A percentile compares a stretch with the other conserved stretches of the same genome.
phyloP scores from a whole-genome alignment of 2,329 filamentous ascomycete species.

The Xylaria sp. region DNA sequence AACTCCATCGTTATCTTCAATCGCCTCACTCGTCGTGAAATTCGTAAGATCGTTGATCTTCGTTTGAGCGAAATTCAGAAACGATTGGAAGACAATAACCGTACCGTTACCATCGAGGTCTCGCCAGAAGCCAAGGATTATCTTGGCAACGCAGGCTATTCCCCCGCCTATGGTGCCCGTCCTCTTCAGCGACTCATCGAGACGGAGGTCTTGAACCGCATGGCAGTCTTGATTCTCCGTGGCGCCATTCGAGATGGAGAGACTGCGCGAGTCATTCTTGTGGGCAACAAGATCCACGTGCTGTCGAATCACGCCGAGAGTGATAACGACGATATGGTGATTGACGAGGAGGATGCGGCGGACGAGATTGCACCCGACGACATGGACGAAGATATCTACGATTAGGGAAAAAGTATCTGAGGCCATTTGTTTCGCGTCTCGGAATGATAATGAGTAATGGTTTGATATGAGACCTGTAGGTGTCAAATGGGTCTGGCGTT shows the following conservation, averaged over 20 bases:
- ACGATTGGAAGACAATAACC: slow-evolving; percentile 75
- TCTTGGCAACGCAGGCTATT: slow-evolving; percentile 85
- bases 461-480: slow-evolving; percentile 1
- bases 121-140: slow-evolving; percentile 87
- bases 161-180: slow-evolving; percentile 87
- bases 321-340: slow-evolving; percentile 66
- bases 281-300: slow-evolving; percentile 74
- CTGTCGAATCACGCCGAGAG: slow-evolving; percentile 72
- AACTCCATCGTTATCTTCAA: slow-evolving; percentile 97
- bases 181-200: slow-evolving; percentile 87
- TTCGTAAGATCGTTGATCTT: slow-evolving; percentile 91
- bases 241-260: slow-evolving; percentile 84
- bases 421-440: background rate
- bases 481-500: slow-evolving; percentile 7
- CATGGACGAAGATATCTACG: slow-evolving; percentile 56
- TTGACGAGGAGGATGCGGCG: slow-evolving; percentile 66
- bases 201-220: slow-evolving; percentile 89
- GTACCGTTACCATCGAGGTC: slow-evolving; percentile 80
- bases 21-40: slow-evolving; percentile 81
- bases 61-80: slow-evolving; percentile 85
- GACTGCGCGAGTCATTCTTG: slow-evolving; percentile 69
- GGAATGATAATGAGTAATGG: slow-evolving; percentile 1
- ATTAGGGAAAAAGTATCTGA: slow-evolving; percentile 22
- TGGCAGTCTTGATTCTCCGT: slow-evolving; percentile 86
- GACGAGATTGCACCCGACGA: slow-evolving; percentile 60